A percentile compares a stretch with the other conserved stretches of the same genome.
Evolutionary conservation across 208 protist species (phyloP).

Genomic region (Trypanosoma grayi): DNA sequence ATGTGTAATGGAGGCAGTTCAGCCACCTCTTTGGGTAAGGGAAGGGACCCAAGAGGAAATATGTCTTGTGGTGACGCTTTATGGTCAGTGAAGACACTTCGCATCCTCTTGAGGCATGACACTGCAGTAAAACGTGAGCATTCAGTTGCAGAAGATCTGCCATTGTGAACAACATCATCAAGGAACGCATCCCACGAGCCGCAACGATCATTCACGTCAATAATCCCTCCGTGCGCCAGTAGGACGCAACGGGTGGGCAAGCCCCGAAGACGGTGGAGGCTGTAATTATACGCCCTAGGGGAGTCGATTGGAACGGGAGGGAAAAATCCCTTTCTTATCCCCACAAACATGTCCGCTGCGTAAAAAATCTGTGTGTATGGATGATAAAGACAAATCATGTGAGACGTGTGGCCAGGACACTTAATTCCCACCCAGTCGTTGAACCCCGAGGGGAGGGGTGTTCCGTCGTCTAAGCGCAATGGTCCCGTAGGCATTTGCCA

Average conservation of each 20-base stretch:
- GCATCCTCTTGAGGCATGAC: not conserved
- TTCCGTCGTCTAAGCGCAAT: conserved; percentile 21
- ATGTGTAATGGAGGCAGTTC: conserved; percentile 2
- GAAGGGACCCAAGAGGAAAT: not conserved
- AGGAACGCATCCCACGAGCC: conserved; percentile 40
- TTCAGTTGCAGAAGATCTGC: not conserved
- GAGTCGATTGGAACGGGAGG: conserved; percentile 35
- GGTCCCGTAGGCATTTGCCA: conserved; percentile 24
- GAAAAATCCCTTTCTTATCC: conserved; percentile 36
- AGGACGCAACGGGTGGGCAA: conserved; percentile 36
- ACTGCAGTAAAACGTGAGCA: not conserved
- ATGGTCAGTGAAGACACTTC: not conserved
- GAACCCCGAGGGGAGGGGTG: conserved; percentile 38
- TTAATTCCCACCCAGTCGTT: conserved; percentile 44
- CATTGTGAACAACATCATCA: conserved; percentile 30
- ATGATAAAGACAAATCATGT: conserved; percentile 60
- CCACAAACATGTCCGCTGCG: conserved; percentile 38
- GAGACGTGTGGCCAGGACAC: conserved; percentile 50
- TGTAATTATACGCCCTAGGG: conserved; percentile 35
- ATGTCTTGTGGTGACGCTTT: no score
- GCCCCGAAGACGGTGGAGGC: conserved; percentile 30
- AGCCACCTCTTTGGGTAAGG: not conserved
- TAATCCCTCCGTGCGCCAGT: conserved; percentile 41
- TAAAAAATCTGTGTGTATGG: conserved; percentile 38
- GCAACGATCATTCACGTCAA: conserved; percentile 31